A percentile compares a stretch with the other conserved stretches of the same genome.
These are phyloP conservation scores for Secale cereale DNA, from an alignment of 176 grass and related monocot genomes.

Conservation along the genomic window DNA sequence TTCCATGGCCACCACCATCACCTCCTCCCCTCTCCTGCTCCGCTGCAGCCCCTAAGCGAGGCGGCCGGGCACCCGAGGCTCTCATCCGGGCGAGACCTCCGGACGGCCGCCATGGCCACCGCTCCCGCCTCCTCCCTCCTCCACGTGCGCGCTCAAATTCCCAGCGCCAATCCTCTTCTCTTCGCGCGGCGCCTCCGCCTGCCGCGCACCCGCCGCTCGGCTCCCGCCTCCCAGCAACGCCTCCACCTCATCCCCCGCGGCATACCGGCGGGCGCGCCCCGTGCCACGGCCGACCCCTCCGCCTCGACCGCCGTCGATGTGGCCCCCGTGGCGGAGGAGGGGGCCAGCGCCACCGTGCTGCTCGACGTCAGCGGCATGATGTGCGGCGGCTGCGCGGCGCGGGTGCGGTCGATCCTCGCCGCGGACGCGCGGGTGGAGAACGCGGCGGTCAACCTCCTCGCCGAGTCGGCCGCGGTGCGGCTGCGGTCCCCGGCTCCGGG, in stretches of 20 bases:
- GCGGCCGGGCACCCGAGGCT: not conserved
- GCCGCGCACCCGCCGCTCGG: not conserved
- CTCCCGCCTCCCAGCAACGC: not conserved
- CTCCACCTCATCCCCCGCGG: not conserved
- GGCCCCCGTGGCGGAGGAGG: not conserved
- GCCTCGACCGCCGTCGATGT: conserved; percentile 33
- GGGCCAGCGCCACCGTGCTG: conserved; percentile 37
- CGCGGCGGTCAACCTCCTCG: conserved; percentile 80
- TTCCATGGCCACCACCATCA: conserved; percentile 50
- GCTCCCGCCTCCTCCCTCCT: not conserved
- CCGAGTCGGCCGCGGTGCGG: conserved; percentile 77
- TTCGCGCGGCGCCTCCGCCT: conserved; percentile 18
- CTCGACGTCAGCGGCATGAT: conserved; percentile 96
- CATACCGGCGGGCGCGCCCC: not conserved
- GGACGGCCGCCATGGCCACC: conserved; percentile 27
- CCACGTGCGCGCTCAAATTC: not conserved
- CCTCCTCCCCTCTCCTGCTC: conserved; percentile 17
- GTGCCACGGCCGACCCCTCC: conserved; percentile 37
- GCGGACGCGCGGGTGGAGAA: conserved; percentile 73
- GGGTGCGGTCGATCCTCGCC: conserved; percentile 68
- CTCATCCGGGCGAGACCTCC: not conserved
- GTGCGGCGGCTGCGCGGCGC: conserved; percentile 89
- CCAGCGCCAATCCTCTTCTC: not conserved
- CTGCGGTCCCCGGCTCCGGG: conserved; percentile 38
- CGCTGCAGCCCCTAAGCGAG: not conserved